These are phyloP conservation scores for Mycena latifolia DNA, from an alignment of 768 basidiomycete genomes.

Conservation along the genomic window DNA sequence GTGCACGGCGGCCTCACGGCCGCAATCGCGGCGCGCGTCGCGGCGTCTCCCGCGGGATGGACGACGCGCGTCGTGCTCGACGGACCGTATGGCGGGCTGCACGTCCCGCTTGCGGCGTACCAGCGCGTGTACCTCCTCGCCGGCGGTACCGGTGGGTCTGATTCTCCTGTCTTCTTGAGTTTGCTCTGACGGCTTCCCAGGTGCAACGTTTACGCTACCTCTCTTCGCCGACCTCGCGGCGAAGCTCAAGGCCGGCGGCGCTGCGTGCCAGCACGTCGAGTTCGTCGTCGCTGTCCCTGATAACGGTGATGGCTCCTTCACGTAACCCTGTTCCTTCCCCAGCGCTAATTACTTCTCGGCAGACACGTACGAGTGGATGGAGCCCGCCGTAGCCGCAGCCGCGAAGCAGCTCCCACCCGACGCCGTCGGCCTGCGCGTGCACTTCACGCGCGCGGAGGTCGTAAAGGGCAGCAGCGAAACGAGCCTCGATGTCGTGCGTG, in stretches of 20 bases:
- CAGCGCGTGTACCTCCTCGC: slow-evolving; percentile 47
- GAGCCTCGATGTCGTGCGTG: slow-evolving; percentile 12
- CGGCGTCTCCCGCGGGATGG: slow-evolving; percentile 20
- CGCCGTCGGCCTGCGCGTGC: slow-evolving; percentile 24
- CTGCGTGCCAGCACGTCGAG: slow-evolving; percentile 36
- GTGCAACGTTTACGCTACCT: slow-evolving; percentile 43
- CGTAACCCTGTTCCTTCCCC: too few relatives aligned
- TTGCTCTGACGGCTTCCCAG: slow-evolving; percentile 2
- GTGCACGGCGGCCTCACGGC: slow-evolving; percentile 46
- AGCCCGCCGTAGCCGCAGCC: slow-evolving; percentile 28
- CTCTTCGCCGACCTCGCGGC: slow-evolving; percentile 42
- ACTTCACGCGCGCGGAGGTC: slow-evolving; percentile 24
- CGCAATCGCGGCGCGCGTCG: slow-evolving; percentile 33
- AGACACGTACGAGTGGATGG: slow-evolving; percentile 40
- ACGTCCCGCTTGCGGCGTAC: slow-evolving; percentile 39
- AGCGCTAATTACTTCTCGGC: background rate
- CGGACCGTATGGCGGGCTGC: slow-evolving; percentile 46
- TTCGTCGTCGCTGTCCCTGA: slow-evolving; percentile 41
- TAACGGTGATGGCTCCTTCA: slow-evolving; percentile 27
- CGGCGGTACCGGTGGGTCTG: slow-evolving; percentile 48
- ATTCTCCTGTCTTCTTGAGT: background rate
- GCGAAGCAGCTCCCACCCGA: background rate
- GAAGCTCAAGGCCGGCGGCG: slow-evolving; percentile 28
- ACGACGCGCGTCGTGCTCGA: slow-evolving; percentile 42
- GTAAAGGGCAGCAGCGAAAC: slow-evolving; percentile 24